Percentiles rank a stretch among this genome's conserved stretches.
Evolutionary conservation across 2,329 filamentous ascomycete genomes (phyloP).

Genomic region (Endoconidiophora polonica): DNA sequence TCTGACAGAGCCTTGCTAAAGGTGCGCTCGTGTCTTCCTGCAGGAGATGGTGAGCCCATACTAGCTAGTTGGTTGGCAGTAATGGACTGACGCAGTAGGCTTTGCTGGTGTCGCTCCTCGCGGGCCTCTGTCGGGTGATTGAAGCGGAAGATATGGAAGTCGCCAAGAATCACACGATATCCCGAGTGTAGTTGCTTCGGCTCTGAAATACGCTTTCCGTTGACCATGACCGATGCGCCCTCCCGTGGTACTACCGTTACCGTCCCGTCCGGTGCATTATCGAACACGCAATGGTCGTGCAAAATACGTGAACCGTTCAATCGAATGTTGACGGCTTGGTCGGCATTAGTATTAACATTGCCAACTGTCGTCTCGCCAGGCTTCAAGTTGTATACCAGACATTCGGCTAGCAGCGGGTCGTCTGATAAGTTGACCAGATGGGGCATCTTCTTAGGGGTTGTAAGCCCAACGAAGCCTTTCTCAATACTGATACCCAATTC

Average conservation of each 20-base stretch:
- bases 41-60: conserved; percentile 19
- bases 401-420: conserved; percentile 83
- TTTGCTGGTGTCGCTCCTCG: conserved; percentile 71
- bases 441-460: conserved; percentile 97
- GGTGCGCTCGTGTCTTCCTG: conserved; percentile 52
- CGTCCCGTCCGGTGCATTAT: conserved; percentile 69
- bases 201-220: conserved; percentile 76
- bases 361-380: conserved; percentile 87
- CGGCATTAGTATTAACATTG: conserved; percentile 71
- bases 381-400: conserved; percentile 94
- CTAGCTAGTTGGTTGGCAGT: conserved; percentile 43
- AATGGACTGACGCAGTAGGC: conserved; percentile 46
- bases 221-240: conserved; percentile 96
- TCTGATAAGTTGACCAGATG: conserved; percentile 97
- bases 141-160: conserved; percentile 98
- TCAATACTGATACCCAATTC: conserved; percentile 98
- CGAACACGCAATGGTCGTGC: conserved; percentile 82
- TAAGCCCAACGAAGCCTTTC: conserved; percentile 89
- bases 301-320: conserved; percentile 88
- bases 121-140: conserved; percentile 94
- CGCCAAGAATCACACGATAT: conserved; percentile 85
- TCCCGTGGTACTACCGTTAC: conserved; percentile 84
- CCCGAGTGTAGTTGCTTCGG: conserved; percentile 77
- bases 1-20: conserved; percentile 68
- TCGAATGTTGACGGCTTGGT: conserved; percentile 67